Evolutionary conservation across 2,329 filamentous ascomycete genomes (phyloP), one percentile per base, ranked within the genome.

Genomic region (Alternaria alternata): DNA sequence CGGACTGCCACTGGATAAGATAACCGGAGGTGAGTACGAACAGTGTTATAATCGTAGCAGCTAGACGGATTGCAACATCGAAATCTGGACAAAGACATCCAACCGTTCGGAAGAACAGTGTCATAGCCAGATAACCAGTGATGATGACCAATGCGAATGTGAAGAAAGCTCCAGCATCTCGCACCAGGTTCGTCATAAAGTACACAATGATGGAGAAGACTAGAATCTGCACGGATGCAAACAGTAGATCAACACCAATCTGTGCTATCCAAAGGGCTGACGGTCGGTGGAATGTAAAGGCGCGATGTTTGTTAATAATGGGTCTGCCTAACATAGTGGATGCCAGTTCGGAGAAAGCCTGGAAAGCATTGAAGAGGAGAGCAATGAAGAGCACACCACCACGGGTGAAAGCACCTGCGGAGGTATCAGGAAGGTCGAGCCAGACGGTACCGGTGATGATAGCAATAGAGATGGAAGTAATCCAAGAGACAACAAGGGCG

Each of bases 331-430:
- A 80, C 91, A 95, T 94, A 2, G 90, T 91, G 11, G 85, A 84
- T 0, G 85, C 90, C 0, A 96, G 80, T 76, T 96, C 92, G 0
- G 89, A 87, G 73, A 95, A 94, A 24, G 92, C 91, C 72, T 93
- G 89, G 78, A 96, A 94, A n/a, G 91, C 90, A 75, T 94, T 94
- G 84, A 94, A 94, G 5, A 96, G 80, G 2, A 96, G 85, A 22
- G 90, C 83, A 54, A 93, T 88, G 80, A 96, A 96, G 51, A 96
- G 82, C 1, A 94, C 86, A 81, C 92, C 92, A 64, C 92, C 92
- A 75, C 92, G 88, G 67, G 89, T 91, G 78, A 95, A 96, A 3
- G 91, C 91, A 39, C 89, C 91, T 32, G 87, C 87, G 1, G 81
- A 84, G 0, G 84, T 86, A 52, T 87, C 78, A 1, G 88, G 87